Percentiles rank a stretch among this genome's conserved stretches.
Conservation (phyloP, 495 filamentous ascomycete genomes). For the Xeromyces bisporus region DNA sequence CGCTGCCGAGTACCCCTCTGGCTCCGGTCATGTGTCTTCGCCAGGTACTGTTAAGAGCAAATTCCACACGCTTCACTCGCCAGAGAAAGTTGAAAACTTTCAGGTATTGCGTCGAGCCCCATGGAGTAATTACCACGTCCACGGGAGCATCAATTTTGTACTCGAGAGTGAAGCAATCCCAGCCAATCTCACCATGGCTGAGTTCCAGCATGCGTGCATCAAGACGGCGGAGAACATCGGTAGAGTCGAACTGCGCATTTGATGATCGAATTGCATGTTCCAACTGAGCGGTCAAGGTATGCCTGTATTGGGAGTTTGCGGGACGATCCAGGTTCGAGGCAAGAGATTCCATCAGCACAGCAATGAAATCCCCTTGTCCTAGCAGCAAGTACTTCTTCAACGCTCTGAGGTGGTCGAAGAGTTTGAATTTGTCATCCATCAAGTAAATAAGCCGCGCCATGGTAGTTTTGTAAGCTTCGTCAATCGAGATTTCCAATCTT, state of each 20-base stretch:
- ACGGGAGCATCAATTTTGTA: slow-evolving; percentile 97
- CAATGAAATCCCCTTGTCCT: slow-evolving; percentile 95
- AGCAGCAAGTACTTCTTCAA: slow-evolving; percentile 90
- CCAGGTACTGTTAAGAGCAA: slow-evolving; percentile 80
- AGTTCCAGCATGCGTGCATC: slow-evolving; percentile 95
- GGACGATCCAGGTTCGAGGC: slow-evolving; percentile 84
- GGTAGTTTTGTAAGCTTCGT: slow-evolving; percentile 91
- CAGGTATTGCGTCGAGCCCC: slow-evolving; percentile 87
- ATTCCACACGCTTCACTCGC: slow-evolving; percentile 96
- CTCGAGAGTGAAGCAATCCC: slow-evolving; percentile 98
- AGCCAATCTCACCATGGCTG: slow-evolving; percentile 91
- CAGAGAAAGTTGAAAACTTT: slow-evolving; percentile 99
- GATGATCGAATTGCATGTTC: slow-evolving; percentile 95
- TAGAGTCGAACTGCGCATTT: slow-evolving; percentile 87
- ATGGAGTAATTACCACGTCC: slow-evolving; percentile 91
- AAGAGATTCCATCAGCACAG: slow-evolving; percentile 90
- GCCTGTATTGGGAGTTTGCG: slow-evolving; percentile 85
- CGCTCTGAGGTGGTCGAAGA: slow-evolving; percentile 82
- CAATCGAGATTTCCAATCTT: slow-evolving; percentile 77
- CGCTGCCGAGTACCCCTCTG: slow-evolving; percentile 69
- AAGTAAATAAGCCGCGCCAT: slow-evolving; percentile 91
- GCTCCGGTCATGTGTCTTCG: slow-evolving; percentile 92
- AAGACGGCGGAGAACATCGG: slow-evolving; percentile 81
- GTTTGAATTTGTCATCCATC: slow-evolving; percentile 83
- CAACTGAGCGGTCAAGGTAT: slow-evolving; percentile 88